Evolutionary conservation across 2,329 filamentous ascomycete genomes (phyloP).

Genomic region (Aschersonia sp.): DNA sequence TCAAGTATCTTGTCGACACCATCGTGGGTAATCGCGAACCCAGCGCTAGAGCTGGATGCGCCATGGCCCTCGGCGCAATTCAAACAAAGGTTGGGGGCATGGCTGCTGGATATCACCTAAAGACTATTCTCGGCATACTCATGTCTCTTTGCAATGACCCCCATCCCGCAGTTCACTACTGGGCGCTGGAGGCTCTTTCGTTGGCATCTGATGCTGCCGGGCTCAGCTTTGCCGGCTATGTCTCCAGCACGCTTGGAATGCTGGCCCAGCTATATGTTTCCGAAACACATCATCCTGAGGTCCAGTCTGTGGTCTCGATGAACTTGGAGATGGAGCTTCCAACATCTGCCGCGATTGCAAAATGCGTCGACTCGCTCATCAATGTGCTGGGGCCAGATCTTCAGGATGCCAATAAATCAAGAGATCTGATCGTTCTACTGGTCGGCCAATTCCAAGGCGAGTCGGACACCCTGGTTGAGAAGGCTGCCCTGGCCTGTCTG

Average conservation of each 20-base stretch:
- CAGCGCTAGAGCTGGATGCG: conserved; percentile 83
- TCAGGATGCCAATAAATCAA: conserved; percentile 81
- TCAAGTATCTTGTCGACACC: conserved; percentile 84
- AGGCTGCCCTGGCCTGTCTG: conserved; percentile 67
- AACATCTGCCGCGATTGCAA: conserved; percentile 68
- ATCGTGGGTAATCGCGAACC: conserved; percentile 92
- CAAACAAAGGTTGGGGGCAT: conserved; percentile 94
- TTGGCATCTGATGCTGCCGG: conserved; percentile 85
- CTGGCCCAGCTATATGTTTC: conserved; percentile 83
- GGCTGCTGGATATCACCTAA: conserved; percentile 91
- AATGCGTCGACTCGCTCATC: conserved; percentile 88
- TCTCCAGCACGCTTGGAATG: conserved; percentile 84
- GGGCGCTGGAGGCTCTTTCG: conserved; percentile 81
- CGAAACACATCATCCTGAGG: conserved; percentile 82
- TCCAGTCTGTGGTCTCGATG: conserved; percentile 65
- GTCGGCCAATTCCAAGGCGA: conserved; percentile 73
- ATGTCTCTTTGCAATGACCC: conserved; percentile 95
- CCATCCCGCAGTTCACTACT: conserved; percentile 90
- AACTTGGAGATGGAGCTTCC: conserved; percentile 80
- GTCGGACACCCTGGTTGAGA: conserved; percentile 53
- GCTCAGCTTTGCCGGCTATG: conserved; percentile 79
- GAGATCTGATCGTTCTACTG: conserved; percentile 80
- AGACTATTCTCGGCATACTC: conserved; percentile 94
- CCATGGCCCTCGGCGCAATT: conserved; percentile 83
- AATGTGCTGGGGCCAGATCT: conserved; percentile 93